Evolutionary conservation across 441 rosid genomes (phyloP).

Genomic region (Gossypium davidsonii): DNA sequence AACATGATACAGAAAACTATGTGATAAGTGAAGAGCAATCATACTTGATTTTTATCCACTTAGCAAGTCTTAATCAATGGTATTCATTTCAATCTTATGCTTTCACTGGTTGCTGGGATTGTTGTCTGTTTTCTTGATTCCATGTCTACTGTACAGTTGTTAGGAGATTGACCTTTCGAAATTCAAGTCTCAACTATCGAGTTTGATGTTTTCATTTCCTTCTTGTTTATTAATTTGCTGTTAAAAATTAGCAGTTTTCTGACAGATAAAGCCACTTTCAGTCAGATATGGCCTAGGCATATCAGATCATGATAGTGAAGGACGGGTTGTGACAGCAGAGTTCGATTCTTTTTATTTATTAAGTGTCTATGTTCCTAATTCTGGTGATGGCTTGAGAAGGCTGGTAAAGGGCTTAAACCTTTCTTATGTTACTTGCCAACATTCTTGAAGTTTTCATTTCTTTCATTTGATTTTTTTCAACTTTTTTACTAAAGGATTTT

Average conservation of each 20-base stretch:
- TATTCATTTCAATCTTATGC: conserved; percentile 1
- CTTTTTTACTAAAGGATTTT: conserved; percentile 14
- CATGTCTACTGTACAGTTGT: not conserved
- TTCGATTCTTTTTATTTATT: conserved; percentile 77
- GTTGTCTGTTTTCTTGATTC: not conserved
- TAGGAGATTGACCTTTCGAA: not conserved
- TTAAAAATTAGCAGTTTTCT: conserved; percentile 17
- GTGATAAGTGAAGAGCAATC: not conserved
- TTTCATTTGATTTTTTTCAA: not conserved
- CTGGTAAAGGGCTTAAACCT: conserved; percentile 45
- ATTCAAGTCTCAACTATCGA: conserved; percentile 6
- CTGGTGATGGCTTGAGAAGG: conserved; percentile 93
- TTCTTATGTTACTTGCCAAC: not conserved
- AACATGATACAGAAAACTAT: not conserved
- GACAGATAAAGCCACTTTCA: conserved; percentile 84
- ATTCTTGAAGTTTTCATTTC: conserved; percentile 6
- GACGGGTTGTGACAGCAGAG: conserved; percentile 79
- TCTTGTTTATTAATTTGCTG: not conserved
- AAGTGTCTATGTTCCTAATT: conserved; percentile 74
- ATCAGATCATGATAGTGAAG: conserved; percentile 78
- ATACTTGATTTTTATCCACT: not conserved
- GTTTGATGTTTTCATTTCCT: not conserved
- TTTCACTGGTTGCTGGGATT: not conserved
- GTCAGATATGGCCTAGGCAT: conserved; percentile 72
- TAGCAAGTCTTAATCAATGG: not conserved